Conservation (phyloP, 73 alveolate species). For the Stentor roeselii region DNA sequence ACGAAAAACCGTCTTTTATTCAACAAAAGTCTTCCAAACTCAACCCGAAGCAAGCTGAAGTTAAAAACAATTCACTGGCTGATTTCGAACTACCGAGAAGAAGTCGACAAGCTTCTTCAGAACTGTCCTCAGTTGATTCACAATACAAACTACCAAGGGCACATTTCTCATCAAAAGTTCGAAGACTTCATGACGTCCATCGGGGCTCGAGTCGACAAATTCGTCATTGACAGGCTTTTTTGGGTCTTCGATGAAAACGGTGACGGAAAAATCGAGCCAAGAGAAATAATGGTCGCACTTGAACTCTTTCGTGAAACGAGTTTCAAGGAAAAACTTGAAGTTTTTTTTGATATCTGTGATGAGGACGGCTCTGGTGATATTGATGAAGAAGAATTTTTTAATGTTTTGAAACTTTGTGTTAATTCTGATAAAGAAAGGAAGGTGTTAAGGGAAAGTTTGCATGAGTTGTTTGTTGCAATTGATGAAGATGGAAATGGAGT, state of each 20-base stretch:
- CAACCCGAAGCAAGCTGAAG: slow-evolving; percentile 12
- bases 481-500: slow-evolving; percentile 83
- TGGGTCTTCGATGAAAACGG: slow-evolving; percentile 80
- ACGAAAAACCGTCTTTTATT: neutral
- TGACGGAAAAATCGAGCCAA: slow-evolving; percentile 74
- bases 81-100: neutral
- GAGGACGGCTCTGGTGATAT: slow-evolving; percentile 71
- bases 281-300: slow-evolving; percentile 74
- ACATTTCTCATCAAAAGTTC: slow-evolving; percentile 14
- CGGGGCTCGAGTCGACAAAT: slow-evolving; percentile 43
- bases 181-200: slow-evolving; percentile 35
- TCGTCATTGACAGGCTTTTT: slow-evolving; percentile 42
- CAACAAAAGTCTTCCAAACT: neutral
- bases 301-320: slow-evolving; percentile 70
- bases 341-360: slow-evolving; percentile 79
- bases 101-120: slow-evolving; percentile 8
- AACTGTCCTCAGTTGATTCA: slow-evolving; percentile 37
- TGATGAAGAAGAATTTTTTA: slow-evolving; percentile 64
- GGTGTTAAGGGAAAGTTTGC: slow-evolving; percentile 53
- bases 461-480: slow-evolving; percentile 59
- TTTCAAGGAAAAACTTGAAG: slow-evolving; percentile 71
- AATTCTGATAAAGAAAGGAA: slow-evolving; percentile 61
- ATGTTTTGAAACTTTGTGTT: slow-evolving; percentile 58
- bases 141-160: slow-evolving; percentile 38
- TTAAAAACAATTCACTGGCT: slow-evolving; percentile 10